phyloP scores from a whole-genome alignment of 2,329 filamentous ascomycete genomes.

The Sporothrix mexicana region DNA sequence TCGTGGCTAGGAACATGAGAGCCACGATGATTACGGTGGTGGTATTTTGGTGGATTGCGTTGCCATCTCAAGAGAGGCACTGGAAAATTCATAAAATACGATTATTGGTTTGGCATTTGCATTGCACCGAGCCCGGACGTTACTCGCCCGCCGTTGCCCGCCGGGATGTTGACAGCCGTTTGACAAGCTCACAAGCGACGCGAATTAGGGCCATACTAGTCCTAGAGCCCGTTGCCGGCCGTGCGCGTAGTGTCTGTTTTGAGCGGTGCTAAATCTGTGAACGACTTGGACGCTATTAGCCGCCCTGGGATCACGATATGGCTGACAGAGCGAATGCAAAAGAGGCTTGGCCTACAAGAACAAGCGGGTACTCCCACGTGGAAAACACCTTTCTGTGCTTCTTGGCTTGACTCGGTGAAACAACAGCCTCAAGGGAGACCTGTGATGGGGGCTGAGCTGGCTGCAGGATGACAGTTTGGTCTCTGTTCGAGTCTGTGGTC shows the following conservation, averaged over 20 bases:
- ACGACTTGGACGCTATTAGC: not conserved
- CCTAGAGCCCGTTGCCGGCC: constrained; percentile 13
- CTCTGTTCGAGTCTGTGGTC: not conserved
- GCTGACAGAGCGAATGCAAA: not conserved
- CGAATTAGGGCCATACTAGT: not conserved
- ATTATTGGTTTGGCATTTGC: not conserved
- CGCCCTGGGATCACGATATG: not conserved
- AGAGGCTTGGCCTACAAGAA: not conserved
- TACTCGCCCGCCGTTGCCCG: not conserved
- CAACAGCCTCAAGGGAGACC: not conserved
- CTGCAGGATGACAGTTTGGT: not conserved
- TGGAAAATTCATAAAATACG: too few species aligned
- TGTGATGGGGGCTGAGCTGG: constrained; percentile 10
- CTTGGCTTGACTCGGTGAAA: not conserved
- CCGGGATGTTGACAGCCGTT: not conserved
- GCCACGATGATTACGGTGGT: too few species aligned
- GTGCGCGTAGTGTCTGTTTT: not conserved
- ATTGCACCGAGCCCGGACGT: constrained; percentile 10
- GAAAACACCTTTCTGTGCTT: not conserved
- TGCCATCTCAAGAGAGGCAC: too few species aligned
- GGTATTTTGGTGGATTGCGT: too few species aligned
- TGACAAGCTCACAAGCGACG: constrained; percentile 14
- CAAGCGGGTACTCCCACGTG: not conserved
- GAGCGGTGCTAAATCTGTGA: not conserved
- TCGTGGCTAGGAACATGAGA: not conserved